phyloP scores from a whole-genome alignment of 495 filamentous ascomycete genomes.

The Bacidia rubella region DNA sequence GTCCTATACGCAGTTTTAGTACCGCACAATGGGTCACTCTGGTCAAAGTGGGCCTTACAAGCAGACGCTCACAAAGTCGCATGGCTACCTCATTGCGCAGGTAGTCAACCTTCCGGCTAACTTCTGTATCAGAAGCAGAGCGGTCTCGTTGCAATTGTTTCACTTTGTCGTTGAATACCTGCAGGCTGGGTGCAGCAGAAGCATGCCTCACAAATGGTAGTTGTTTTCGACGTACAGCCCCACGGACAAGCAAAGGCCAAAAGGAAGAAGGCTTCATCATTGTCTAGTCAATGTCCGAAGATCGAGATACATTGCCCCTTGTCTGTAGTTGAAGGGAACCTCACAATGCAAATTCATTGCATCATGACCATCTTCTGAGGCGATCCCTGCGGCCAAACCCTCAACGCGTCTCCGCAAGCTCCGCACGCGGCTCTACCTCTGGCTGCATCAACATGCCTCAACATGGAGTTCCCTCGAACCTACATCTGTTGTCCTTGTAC shows the following conservation, averaged over 20 bases:
- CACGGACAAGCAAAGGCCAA: slow-evolving; percentile 15
- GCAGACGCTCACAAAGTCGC: slow-evolving; percentile 71
- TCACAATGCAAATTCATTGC: neutral
- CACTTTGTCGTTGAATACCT: slow-evolving; percentile 79
- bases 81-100: slow-evolving; percentile 81
- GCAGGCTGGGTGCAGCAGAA: slow-evolving; percentile 56
- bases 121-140: slow-evolving; percentile 54
- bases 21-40: slow-evolving; percentile 1
- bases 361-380: neutral
- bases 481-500: slow-evolving; percentile 88
- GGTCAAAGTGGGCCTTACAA: slow-evolving; percentile 24
- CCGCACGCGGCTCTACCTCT: neutral
- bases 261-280: slow-evolving; percentile 19
- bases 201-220: slow-evolving; percentile 38
- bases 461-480: slow-evolving; percentile 60
- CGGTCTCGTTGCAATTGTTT: slow-evolving; percentile 90
- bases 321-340: neutral
- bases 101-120: slow-evolving; percentile 73
- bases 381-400: no score
- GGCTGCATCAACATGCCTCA: no score
- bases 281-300: no score
- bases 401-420: no score
- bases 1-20: slow-evolving; percentile 39
- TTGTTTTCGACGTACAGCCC: slow-evolving; percentile 12
- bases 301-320: no score